These are phyloP conservation scores for Prunus yedoensis DNA, from an alignment of 331 rosid species.

Conservation along the genomic window DNA sequence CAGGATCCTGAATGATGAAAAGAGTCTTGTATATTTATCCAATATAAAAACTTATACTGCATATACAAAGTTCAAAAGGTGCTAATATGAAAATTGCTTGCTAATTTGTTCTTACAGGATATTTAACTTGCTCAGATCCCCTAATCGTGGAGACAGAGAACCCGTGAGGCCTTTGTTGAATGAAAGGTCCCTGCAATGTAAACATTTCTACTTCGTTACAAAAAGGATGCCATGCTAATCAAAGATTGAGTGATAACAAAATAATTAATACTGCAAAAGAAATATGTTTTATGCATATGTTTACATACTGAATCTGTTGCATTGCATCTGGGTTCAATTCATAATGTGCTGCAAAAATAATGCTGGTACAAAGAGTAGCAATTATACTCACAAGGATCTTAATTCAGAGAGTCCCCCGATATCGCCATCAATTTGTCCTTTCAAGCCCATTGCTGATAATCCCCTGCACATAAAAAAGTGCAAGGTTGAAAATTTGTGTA, in stretches of 20 bases:
- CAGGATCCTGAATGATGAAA: slow-evolving; percentile 53
- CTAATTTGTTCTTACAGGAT: slow-evolving; percentile 57
- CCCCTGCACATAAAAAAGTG: slow-evolving; percentile 41
- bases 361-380: slow-evolving; percentile 4
- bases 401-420: slow-evolving; percentile 70
- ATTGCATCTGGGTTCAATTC: background rate
- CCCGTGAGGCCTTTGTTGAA: slow-evolving; percentile 64
- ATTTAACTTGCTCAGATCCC: slow-evolving; percentile 52
- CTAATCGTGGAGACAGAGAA: slow-evolving; percentile 55
- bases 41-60: slow-evolving; percentile 27
- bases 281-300: slow-evolving; percentile 1
- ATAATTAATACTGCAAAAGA: background rate
- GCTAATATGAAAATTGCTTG: slow-evolving; percentile 7
- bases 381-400: slow-evolving; percentile 69
- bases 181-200: slow-evolving; percentile 69
- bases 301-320: background rate
- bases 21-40: background rate
- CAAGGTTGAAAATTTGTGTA: background rate
- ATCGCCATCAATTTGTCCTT: slow-evolving; percentile 68
- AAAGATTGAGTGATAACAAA: slow-evolving; percentile 17
- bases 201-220: slow-evolving; percentile 17
- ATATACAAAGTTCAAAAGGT: slow-evolving; percentile 3
- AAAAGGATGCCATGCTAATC: slow-evolving; percentile 6
- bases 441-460: slow-evolving; percentile 75
- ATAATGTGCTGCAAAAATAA: background rate